phyloP scores from a whole-genome alignment of 352 stramenopile genomes.

The Pythium inflatum region DNA sequence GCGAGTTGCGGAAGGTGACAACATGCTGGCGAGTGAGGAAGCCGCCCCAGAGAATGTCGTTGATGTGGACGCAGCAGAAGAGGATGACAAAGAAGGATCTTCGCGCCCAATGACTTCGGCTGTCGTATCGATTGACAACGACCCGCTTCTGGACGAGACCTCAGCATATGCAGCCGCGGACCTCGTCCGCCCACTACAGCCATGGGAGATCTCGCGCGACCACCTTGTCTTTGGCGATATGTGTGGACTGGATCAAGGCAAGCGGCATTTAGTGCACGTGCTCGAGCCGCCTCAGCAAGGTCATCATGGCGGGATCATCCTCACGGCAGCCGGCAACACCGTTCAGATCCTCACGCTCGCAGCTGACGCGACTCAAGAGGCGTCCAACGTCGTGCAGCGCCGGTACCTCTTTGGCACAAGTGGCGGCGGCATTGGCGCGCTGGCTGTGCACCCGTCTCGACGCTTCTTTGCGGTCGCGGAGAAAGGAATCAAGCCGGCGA shows the following conservation, averaged over 20 bases:
- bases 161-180: slow-evolving; percentile 36
- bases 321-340: slow-evolving; percentile 74
- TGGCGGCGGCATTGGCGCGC: slow-evolving; percentile 62
- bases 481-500: slow-evolving; percentile 86
- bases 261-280: slow-evolving; percentile 71
- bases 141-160: slow-evolving; percentile 33
- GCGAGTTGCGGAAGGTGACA: not conserved
- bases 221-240: slow-evolving; percentile 72
- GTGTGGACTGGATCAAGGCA: slow-evolving; percentile 63
- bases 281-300: slow-evolving; percentile 44
- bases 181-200: slow-evolving; percentile 51
- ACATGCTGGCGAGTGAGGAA: too few species aligned
- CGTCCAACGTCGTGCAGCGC: slow-evolving; percentile 35
- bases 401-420: slow-evolving; percentile 75
- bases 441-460: slow-evolving; percentile 72
- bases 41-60: too few species aligned
- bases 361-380: slow-evolving; percentile 10
- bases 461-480: slow-evolving; percentile 88
- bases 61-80: slow-evolving; percentile 6
- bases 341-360: slow-evolving; percentile 68
- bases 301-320: slow-evolving; percentile 59
- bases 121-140: slow-evolving; percentile 18
- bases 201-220: slow-evolving; percentile 79
- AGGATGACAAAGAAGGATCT: not conserved
- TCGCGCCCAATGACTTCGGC: not conserved